These are phyloP conservation scores for Daedaleopsis nitida DNA, from an alignment of 768 basidiomycete species.

Conservation along the genomic window DNA sequence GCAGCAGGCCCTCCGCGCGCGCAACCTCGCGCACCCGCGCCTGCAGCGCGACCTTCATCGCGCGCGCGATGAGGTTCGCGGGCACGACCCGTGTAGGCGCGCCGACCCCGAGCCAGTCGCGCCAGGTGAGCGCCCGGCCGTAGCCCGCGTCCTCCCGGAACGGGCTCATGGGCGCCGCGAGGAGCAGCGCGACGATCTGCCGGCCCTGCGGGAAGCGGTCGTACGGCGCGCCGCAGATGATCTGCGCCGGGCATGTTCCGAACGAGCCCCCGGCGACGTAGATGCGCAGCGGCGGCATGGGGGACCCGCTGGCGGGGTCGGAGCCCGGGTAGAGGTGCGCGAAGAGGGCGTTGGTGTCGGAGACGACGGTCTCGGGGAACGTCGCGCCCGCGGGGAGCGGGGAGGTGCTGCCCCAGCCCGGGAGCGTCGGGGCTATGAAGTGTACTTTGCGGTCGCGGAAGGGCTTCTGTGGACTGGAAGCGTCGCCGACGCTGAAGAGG, in stretches of 20 bases:
- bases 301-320: constrained; percentile 19
- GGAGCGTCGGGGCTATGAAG: constrained; percentile 52
- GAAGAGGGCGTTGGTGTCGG: constrained; percentile 49
- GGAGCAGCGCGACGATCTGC: constrained; percentile 47
- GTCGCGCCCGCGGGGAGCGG: constrained; percentile 35
- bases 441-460: constrained; percentile 45
- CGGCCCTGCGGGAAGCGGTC: constrained; percentile 52
- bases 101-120: constrained; percentile 48
- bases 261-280: constrained; percentile 57
- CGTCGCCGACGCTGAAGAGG: constrained; percentile 52
- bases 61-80: constrained; percentile 36
- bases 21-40: constrained; percentile 40
- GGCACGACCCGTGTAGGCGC: constrained; percentile 47
- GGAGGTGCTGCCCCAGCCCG: constrained; percentile 60
- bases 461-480: constrained; percentile 35
- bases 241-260: constrained; percentile 57
- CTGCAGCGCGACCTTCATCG: constrained; percentile 36
- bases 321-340: constrained; percentile 49
- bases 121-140: constrained; percentile 46
- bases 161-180: constrained; percentile 50
- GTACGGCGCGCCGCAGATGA: constrained; percentile 54
- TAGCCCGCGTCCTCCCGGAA: constrained; percentile 49
- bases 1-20: constrained; percentile 45
- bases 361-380: constrained; percentile 44
- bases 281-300: constrained; percentile 36